These are phyloP conservation scores for Solanum verrucosum DNA, from an alignment of 257 asterid species.

Conservation along the genomic window DNA sequence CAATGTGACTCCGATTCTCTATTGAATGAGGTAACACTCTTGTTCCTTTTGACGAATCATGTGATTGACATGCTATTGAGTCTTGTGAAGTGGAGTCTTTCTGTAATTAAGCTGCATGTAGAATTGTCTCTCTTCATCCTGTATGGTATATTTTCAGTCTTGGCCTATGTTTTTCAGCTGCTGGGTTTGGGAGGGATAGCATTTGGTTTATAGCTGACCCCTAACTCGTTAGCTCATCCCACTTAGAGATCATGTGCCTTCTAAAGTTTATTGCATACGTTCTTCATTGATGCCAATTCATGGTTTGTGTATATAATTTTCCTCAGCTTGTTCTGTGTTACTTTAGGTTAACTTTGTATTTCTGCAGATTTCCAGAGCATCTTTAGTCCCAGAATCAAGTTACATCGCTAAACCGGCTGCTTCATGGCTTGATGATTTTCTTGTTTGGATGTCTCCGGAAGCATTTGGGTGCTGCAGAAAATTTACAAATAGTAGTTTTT, in stretches of 20 bases:
- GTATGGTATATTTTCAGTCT: not conserved
- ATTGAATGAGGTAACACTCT: slow-evolving; percentile 64
- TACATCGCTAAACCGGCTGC: slow-evolving; percentile 99
- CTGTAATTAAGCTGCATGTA: not conserved
- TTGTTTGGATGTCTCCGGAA: slow-evolving; percentile 96
- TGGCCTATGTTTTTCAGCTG: not conserved
- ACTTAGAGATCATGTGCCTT: not conserved
- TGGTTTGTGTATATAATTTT: not conserved
- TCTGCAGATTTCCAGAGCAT: slow-evolving; percentile 85
- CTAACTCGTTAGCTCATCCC: not conserved
- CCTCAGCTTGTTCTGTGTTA: not conserved
- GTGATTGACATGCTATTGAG: not conserved
- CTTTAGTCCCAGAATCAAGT: slow-evolving; percentile 80
- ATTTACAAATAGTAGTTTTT: slow-evolving; percentile 75
- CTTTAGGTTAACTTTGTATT: slow-evolving; percentile 7
- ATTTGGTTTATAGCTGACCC: not conserved
- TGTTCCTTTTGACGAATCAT: not conserved
- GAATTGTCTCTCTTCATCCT: not conserved
- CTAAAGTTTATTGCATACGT: not conserved
- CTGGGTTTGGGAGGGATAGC: not conserved
- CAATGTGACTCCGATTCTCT: slow-evolving; percentile 91
- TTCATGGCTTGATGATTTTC: slow-evolving; percentile 98
- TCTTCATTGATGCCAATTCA: not conserved
- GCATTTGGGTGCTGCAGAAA: slow-evolving; percentile 98
- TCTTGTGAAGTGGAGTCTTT: not conserved